Conservation (phyloP, 1,139 yeast genomes). For the Lodderomyces parapsilosis region DNA sequence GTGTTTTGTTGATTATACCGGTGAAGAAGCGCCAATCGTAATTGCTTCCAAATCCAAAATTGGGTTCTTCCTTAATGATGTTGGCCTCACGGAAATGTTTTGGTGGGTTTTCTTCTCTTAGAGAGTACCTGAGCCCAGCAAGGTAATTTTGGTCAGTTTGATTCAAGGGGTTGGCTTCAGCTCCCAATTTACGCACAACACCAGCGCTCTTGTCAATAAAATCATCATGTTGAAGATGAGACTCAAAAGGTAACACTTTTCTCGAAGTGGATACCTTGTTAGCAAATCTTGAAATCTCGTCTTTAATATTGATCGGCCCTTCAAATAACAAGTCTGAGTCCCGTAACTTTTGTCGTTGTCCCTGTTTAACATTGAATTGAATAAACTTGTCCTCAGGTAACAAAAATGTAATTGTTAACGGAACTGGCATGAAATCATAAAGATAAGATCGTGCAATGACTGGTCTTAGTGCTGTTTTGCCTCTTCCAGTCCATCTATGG, state of each 20-base stretch:
- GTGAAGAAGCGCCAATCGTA: conserved; percentile 49
- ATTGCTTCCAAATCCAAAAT: conserved; percentile 33
- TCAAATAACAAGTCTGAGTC: conserved; percentile 12
- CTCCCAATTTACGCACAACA: conserved; percentile 12
- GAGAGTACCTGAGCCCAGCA: conserved; percentile 14
- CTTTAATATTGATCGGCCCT: conserved; percentile 5
- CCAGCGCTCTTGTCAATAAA: conserved; percentile 23
- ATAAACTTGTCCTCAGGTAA: conserved; percentile 21
- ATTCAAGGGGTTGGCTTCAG: conserved; percentile 5
- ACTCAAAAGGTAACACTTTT: conserved; percentile 8
- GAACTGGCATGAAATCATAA: conserved; percentile 45
- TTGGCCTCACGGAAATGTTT: conserved; percentile 57
- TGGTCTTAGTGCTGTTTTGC: conserved; percentile 24
- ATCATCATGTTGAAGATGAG: conserved; percentile 18
- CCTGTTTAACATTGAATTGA: conserved; percentile 18
- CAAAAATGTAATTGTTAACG: conserved; percentile 34
- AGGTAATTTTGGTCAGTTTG: conserved; percentile 17
- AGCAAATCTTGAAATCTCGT: conserved; percentile 7
- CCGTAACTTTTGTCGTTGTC: conserved; percentile 12
- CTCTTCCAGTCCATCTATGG: conserved; percentile 30
- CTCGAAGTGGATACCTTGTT: conserved; percentile 1
- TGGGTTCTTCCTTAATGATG: conserved; percentile 24
- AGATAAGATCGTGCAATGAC: conserved; percentile 40
- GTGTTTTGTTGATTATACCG: conserved; percentile 27
- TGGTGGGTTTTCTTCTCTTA: conserved; percentile 19